A percentile compares a stretch with the other conserved stretches of the same genome.
Evolutionary conservation across 2,329 filamentous ascomycete species (phyloP).

Genomic region (Aspergillus tubingensis): DNA sequence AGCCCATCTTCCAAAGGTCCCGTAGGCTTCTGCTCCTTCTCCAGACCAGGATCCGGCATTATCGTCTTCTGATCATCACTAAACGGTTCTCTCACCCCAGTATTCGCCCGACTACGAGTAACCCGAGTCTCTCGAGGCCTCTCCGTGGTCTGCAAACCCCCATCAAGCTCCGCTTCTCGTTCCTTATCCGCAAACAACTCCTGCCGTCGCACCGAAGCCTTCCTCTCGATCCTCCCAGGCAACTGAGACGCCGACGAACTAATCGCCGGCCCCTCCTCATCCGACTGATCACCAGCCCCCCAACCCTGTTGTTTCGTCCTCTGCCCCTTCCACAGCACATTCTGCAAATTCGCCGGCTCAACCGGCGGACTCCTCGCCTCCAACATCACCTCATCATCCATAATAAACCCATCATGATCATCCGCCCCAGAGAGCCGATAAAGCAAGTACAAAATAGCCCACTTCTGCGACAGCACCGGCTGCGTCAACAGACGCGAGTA

Average conservation of each 20-base stretch:
- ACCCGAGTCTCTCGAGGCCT: slow-evolving; percentile 18
- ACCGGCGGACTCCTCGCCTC: slow-evolving; percentile 42
- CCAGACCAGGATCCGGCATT: slow-evolving; percentile 16
- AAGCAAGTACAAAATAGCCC: slow-evolving; percentile 91
- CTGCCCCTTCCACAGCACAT: slow-evolving; percentile 36
- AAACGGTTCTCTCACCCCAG: slow-evolving; percentile 20
- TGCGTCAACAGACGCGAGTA: slow-evolving; percentile 88
- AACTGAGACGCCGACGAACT: slow-evolving; percentile 45
- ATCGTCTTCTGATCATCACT: slow-evolving; percentile 18
- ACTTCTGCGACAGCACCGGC: slow-evolving; percentile 91
- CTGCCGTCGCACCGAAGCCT: slow-evolving; percentile 26
- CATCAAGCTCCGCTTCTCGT: slow-evolving; percentile 21
- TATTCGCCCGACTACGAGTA: slow-evolving; percentile 22
- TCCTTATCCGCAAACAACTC: slow-evolving; percentile 26
- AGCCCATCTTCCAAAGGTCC: slow-evolving; percentile 67
- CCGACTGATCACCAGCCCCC: slow-evolving; percentile 30
- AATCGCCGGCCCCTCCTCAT: slow-evolving; percentile 41
- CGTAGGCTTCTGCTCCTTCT: slow-evolving; percentile 50
- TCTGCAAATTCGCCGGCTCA: slow-evolving; percentile 42
- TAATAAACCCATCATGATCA: slow-evolving; percentile 20
- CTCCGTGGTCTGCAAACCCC: slow-evolving; percentile 10
- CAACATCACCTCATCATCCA: slow-evolving; percentile 24
- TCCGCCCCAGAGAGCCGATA: slow-evolving; percentile 74
- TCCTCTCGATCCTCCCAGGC: slow-evolving; percentile 29
- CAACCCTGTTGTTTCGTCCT: slow-evolving; percentile 23